A percentile compares a stretch with the other conserved stretches of the same genome.
These are phyloP conservation scores for Penicillium sumatraense DNA, from an alignment of 2,329 filamentous ascomycete species.

Conservation along the genomic window DNA sequence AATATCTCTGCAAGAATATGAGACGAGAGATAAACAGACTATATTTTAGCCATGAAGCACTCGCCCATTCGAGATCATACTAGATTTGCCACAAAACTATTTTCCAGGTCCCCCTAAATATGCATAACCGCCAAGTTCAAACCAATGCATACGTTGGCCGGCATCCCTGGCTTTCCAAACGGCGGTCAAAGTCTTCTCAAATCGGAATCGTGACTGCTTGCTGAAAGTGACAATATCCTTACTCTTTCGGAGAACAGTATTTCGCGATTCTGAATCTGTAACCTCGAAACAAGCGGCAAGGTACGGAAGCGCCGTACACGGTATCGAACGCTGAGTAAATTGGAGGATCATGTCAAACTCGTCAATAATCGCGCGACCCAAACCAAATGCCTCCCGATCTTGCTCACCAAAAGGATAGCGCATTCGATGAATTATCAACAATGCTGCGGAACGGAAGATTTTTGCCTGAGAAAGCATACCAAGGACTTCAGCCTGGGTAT, in stretches of 20 bases:
- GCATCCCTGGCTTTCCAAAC: conserved; percentile 14
- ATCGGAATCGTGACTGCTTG: conserved; percentile 9
- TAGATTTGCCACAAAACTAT: too few species aligned
- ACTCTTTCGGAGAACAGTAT: not conserved
- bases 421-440: conserved; percentile 19
- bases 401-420: conserved; percentile 9
- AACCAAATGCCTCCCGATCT: not conserved
- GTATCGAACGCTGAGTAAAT: conserved; percentile 10
- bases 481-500: conserved; percentile 9
- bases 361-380: conserved; percentile 10
- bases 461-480: conserved; percentile 16
- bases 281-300: conserved; percentile 18
- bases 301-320: conserved; percentile 15
- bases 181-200: not conserved
- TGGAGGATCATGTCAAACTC: conserved; percentile 17
- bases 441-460: conserved; percentile 10
- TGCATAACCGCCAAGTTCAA: conserved; percentile 3
- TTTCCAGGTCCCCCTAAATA: not conserved
- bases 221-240: conserved; percentile 14
- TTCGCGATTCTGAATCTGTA: not conserved
- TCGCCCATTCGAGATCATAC: not conserved
- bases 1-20: too few species aligned
- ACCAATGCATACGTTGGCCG: conserved; percentile 12
- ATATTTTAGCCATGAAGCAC: too few species aligned
- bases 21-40: too few species aligned